Base-by-base conservation (phyloP, 768 basidiomycete species). In the Hygrocybe coccinea region DNA sequence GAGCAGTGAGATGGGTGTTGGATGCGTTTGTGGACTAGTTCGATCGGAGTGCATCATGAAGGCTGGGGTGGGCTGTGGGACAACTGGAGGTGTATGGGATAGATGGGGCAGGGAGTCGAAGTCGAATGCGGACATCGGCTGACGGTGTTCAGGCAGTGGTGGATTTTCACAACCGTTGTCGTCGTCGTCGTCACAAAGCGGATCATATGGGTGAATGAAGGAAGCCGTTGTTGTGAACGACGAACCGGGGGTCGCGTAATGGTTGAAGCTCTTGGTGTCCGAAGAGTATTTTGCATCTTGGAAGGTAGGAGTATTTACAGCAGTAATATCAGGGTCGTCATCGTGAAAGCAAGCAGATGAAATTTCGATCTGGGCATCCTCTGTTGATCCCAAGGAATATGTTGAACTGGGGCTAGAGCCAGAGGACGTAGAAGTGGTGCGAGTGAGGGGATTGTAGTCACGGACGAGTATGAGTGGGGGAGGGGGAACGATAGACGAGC, bases 171-270 rank as follows among this genome's bases (percentile, higher is more conserved):
- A 60, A 12, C 70, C 68, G 38, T 71, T 65, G 21, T 64, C 64
- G 21, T 67, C 65, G 22, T 69, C 65, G 12, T 57, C 29, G 29
- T 29, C 29, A 8, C 29, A 60, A 2, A 60, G 59, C 14, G 69
- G 65, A 56, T 76, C 74, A 56, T 75, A 81, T 11, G 77, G 71
- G 56, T 77, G 76, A 35, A 82, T 81, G 64, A 82, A 81, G 7
- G 69, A 66, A 14, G 80, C 80, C 0, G 79, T 80, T 9, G 69
- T 63, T 12, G 67, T 65, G 55, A 74, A 77, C 2, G 38, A 37
- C 51, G 14, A 52, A 46, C 36, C 37, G 1, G 53, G 59, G 50
- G 58, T 62, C 35, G 60, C 60, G 12, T 52, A 54, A 12, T 56
- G 62, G 9, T 64, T 59, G n/a, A 59, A 43, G 5, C 56, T 50